Evolutionary conservation across 2,329 filamentous ascomycete genomes (phyloP), one percentile per base, ranked within the genome.

Genomic region (Trichophyton verrucosum): DNA sequence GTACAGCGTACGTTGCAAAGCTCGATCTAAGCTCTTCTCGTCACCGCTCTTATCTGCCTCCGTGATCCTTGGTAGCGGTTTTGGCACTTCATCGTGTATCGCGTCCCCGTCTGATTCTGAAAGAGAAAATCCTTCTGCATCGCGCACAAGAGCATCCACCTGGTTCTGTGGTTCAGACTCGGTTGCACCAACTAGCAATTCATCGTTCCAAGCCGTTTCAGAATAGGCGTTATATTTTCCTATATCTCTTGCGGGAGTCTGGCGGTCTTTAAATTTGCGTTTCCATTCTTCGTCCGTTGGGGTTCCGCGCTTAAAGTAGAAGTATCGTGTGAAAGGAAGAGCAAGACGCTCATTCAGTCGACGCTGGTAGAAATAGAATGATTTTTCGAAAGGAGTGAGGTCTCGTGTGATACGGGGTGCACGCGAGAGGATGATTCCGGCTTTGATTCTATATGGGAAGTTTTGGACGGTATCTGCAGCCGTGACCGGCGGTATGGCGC

Each of bases 321-420:
- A 94, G 72, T 88, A 88, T 66, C 88, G 85, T 61, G 88, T 88
- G 74, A 97, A 99, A 1, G 91, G 89, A 3, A 94, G 82, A 20
- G 86, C 85, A 59, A 96, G 81, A 49, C 94, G 88, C 80, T 99
- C 94, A 75, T 97, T 96, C 63, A 99, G 82, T 13, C 94, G 90
- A 69, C 92, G 92, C 78, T 99, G 94, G 78, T 99, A 99, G 73
- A 99, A 91, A 80, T 87, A 96, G 77, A 87, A 97, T 65, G 92
- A 82, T 71, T 90, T 88, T 75, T 99, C 94, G 75, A 99, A 97
- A 11, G 89, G 81, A 38, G 88, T 88, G 60, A 92, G 85, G 63
- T 87, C 81, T 66, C 88, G 87, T 27, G 94, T 97, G 69, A 99
- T 81, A 62, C 95, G 79, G 5, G 94, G 94, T 56, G 94, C 84